Evolutionary conservation across 1,284 basidiomycete species (phyloP).

Genomic region (Meira miltonrushii): DNA sequence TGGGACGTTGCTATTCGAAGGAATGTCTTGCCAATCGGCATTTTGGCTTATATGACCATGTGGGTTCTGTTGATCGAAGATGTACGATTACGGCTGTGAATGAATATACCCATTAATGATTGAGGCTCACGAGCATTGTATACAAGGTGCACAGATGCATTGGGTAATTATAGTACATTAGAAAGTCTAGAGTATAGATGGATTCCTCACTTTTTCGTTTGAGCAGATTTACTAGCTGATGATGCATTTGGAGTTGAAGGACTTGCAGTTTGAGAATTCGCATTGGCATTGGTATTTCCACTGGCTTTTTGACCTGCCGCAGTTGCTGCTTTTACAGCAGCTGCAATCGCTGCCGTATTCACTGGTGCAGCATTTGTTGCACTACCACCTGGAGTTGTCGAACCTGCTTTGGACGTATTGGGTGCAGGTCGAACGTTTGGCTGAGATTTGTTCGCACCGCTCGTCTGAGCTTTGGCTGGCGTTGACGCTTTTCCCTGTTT

Average conservation of each 20-base stretch:
- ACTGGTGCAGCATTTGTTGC: neutral
- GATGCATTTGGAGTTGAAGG: no score
- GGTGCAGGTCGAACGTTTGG: constrained; percentile 3
- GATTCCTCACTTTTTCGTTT: no score
- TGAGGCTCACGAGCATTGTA: no score
- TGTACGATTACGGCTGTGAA: neutral
- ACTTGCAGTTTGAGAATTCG: no score
- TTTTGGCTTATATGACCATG: constrained; percentile 42
- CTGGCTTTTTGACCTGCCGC: neutral
- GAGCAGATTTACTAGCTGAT: no score
- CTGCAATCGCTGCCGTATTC: neutral
- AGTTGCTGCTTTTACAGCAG: neutral
- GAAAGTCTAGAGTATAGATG: no score
- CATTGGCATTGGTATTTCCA: no score
- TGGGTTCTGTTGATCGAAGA: constrained; percentile 21
- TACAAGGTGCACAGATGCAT: no score
- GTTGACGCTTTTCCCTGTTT: neutral
- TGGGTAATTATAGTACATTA: no score
- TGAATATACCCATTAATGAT: neutral
- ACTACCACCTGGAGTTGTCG: neutral
- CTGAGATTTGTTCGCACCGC: neutral
- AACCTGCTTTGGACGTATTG: neutral
- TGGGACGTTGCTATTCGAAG: constrained; percentile 50
- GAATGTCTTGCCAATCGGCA: constrained; percentile 44
- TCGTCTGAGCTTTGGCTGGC: neutral